Evolutionary conservation across 2,329 filamentous ascomycete species (phyloP).

Genomic region (Tolypocladium tundrense): DNA sequence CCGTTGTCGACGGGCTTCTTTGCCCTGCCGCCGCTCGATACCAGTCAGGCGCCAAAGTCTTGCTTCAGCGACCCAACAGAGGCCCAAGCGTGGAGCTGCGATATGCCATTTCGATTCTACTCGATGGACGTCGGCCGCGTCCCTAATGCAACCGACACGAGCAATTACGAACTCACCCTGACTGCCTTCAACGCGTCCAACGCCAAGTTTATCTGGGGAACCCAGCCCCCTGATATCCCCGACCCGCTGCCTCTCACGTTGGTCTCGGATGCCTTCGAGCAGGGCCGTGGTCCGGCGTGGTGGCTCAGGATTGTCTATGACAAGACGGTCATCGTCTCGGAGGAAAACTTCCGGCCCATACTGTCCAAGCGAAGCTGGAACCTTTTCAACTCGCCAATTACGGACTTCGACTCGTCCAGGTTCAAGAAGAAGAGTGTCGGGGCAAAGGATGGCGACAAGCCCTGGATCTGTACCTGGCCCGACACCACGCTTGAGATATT

Average conservation of each 20-base stretch:
- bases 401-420: slow-evolving; percentile 14
- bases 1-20: slow-evolving; percentile 45
- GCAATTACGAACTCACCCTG: slow-evolving; percentile 30
- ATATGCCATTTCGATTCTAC: slow-evolving; percentile 36
- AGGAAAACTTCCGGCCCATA: slow-evolving; percentile 23
- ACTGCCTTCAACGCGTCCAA: slow-evolving; percentile 27
- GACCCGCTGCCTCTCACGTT: slow-evolving; percentile 30
- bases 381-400: slow-evolving; percentile 5
- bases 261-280: slow-evolving; percentile 41
- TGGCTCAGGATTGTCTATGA: slow-evolving; percentile 40
- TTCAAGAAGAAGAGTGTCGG: slow-evolving; percentile 12
- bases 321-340: slow-evolving; percentile 45
- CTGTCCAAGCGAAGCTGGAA: slow-evolving; percentile 17
- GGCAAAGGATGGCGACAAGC: slow-evolving; percentile 36
- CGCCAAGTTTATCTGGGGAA: slow-evolving; percentile 38
- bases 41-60: slow-evolving; percentile 36
- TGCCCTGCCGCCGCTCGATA: slow-evolving; percentile 41
- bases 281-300: slow-evolving; percentile 42
- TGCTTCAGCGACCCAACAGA: slow-evolving; percentile 49
- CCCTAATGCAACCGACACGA: slow-evolving; percentile 13
- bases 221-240: slow-evolving; percentile 36
- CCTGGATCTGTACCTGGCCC: slow-evolving; percentile 51
- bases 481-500: slow-evolving; percentile 45
- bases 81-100: slow-evolving; percentile 53
- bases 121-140: slow-evolving; percentile 28